phyloP scores from a whole-genome alignment of 1,284 basidiomycete species.

The Acaromyces ingoldii region DNA sequence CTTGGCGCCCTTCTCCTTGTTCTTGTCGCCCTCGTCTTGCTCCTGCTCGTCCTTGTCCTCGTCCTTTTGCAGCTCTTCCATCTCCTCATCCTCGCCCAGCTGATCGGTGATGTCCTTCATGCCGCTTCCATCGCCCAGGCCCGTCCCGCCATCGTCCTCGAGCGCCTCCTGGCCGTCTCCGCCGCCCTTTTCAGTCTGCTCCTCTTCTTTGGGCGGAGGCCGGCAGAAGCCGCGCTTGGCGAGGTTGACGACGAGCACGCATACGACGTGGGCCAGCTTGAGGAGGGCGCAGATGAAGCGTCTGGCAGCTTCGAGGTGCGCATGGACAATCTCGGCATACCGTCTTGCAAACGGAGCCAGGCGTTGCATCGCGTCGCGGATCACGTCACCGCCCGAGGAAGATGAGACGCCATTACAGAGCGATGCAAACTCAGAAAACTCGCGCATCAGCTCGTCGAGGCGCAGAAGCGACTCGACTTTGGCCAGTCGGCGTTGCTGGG shows the following conservation, averaged over 20 bases:
- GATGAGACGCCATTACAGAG: not conserved
- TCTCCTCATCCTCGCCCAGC: conserved; percentile 72
- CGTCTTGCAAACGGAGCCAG: conserved; percentile 38
- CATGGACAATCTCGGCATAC: conserved; percentile 52
- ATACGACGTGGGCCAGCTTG: conserved; percentile 77
- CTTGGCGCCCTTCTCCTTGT: conserved; percentile 59
- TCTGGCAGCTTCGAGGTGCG: conserved; percentile 51
- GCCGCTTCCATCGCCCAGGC: conserved; percentile 47
- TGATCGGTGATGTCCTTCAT: conserved; percentile 56
- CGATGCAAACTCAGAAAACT: conserved; percentile 4
- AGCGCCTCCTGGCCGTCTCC: conserved; percentile 30
- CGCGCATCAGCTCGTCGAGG: conserved; percentile 16
- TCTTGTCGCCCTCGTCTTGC: conserved; percentile 24
- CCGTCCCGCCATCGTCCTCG: conserved; percentile 46
- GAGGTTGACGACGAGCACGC: conserved; percentile 68
- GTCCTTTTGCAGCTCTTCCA: conserved; percentile 74
- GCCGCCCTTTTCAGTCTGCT: conserved; percentile 22
- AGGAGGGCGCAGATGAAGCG: conserved; percentile 73
- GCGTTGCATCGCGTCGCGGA: conserved; percentile 18
- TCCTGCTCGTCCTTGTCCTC: conserved; percentile 62
- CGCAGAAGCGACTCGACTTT: conserved; percentile 15
- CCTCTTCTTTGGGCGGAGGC: conserved; percentile 37
- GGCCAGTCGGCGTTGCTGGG: conserved; percentile 15
- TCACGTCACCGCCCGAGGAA: conserved; percentile 12
- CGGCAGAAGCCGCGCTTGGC: conserved; percentile 78